A percentile compares a stretch with the other conserved stretches of the same genome.
Evolutionary conservation across 192 early-diverging fungal genomes (phyloP).

Genomic region (Thamnidium elegans): DNA sequence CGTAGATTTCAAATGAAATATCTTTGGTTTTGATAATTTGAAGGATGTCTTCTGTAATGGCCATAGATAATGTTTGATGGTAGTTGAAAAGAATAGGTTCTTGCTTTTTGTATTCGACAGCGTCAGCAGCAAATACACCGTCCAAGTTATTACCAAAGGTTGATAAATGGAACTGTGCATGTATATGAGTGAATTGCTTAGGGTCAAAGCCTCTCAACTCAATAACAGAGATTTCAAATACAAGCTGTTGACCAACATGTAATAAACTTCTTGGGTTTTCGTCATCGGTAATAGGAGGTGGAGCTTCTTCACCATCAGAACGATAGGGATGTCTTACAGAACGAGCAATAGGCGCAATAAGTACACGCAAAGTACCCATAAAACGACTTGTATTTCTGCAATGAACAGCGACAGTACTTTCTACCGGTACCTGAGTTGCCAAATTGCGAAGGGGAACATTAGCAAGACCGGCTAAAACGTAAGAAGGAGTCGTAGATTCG

Average conservation of each 20-base stretch:
- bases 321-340: background rate
- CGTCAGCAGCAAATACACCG: slow-evolving; percentile 59
- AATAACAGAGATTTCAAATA: slow-evolving; percentile 65
- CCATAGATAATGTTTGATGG: slow-evolving; percentile 48
- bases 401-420: slow-evolving; percentile 40
- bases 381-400: slow-evolving; percentile 40
- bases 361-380: slow-evolving; percentile 39
- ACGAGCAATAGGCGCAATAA: slow-evolving; percentile 42
- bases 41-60: slow-evolving; percentile 25
- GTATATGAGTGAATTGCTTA: slow-evolving; percentile 61
- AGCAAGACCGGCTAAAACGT: slow-evolving; percentile 48
- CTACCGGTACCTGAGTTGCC: slow-evolving; percentile 40
- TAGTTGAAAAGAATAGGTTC: slow-evolving; percentile 58
- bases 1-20: slow-evolving; percentile 54
- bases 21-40: slow-evolving; percentile 23
- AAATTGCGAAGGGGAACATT: slow-evolving; percentile 41
- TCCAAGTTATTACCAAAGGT: slow-evolving; percentile 53
- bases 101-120: slow-evolving; percentile 32
- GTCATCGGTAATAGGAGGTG: background rate
- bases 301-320: background rate
- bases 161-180: slow-evolving; percentile 66
- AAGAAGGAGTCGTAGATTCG: slow-evolving; percentile 46
- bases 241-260: slow-evolving; percentile 45
- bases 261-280: slow-evolving; percentile 28
- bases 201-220: slow-evolving; percentile 58